A percentile compares a stretch with the other conserved stretches of the same genome.
These are phyloP conservation scores for Lachnellula occidentalis DNA, from an alignment of 2,329 filamentous ascomycete genomes.

Conservation along the genomic window DNA sequence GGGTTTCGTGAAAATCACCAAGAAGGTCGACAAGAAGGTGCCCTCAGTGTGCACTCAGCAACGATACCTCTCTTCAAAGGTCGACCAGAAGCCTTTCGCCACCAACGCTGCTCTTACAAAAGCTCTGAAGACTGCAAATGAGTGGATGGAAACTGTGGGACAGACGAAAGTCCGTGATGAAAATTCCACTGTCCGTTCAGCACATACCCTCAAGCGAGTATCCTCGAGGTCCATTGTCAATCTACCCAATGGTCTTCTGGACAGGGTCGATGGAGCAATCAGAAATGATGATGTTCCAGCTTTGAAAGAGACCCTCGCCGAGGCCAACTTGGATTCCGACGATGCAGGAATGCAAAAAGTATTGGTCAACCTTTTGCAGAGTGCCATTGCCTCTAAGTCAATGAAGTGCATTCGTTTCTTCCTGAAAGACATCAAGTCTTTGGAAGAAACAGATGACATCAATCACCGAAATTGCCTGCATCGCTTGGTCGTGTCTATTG, in stretches of 20 bases:
- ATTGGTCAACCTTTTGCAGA: constrained; percentile 75
- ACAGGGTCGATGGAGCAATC: constrained; percentile 67
- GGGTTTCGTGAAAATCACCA: constrained; percentile 97
- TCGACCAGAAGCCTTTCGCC: constrained; percentile 82
- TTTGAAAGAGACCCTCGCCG: constrained; percentile 52
- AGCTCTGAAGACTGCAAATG: constrained; percentile 69
- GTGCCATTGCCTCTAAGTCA: constrained; percentile 66
- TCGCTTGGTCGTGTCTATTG: constrained; percentile 85
- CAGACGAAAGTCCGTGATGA: constrained; percentile 76
- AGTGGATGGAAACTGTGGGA: constrained; percentile 79
- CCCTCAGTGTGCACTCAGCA: constrained; percentile 70
- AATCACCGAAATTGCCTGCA: constrained; percentile 93
- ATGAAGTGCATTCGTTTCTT: constrained; percentile 67
- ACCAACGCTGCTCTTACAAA: constrained; percentile 58
- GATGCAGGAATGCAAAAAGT: constrained; percentile 56
- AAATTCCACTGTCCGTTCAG: constrained; percentile 62
- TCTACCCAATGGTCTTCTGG: constrained; percentile 62
- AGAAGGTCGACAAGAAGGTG: constrained; percentile 97
- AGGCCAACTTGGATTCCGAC: constrained; percentile 49
- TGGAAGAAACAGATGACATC: constrained; percentile 87
- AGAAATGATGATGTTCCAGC: constrained; percentile 58
- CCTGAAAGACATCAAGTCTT: constrained; percentile 59
- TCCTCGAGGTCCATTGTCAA: constrained; percentile 71
- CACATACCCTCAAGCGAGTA: constrained; percentile 67
- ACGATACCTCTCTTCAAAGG: constrained; percentile 83